Conservation (phyloP, 306 rosid genomes). For the Spatholobus suberectus region DNA sequence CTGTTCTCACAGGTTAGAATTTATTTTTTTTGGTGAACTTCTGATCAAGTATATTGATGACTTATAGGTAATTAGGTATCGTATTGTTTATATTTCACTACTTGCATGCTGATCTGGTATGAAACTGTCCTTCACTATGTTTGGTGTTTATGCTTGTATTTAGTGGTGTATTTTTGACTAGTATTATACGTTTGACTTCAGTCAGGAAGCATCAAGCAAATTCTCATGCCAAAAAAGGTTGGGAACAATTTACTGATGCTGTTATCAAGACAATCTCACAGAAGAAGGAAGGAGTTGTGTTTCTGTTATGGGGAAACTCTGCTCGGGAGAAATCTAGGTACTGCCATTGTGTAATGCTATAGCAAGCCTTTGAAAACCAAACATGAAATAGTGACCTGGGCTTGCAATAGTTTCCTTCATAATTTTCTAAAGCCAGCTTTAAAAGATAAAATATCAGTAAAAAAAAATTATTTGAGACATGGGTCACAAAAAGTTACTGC, state of each 20-base stretch:
- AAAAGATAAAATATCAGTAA: not conserved
- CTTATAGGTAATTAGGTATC: slow-evolving; percentile 10
- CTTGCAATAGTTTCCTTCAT: slow-evolving; percentile 10
- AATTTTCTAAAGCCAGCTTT: not conserved
- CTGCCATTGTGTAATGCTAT: not conserved
- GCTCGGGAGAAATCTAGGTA: slow-evolving; percentile 89
- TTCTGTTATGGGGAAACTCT: slow-evolving; percentile 94
- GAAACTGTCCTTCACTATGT: not conserved
- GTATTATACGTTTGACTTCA: slow-evolving; percentile 46
- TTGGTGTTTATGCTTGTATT: slow-evolving; percentile 23
- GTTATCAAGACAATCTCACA: slow-evolving; percentile 80
- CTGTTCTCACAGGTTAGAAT: slow-evolving; percentile 88
- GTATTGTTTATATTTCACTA: not conserved
- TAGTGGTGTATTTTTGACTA: not conserved
- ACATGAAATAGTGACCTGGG: not conserved
- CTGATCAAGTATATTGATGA: not conserved
- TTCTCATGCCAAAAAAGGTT: slow-evolving; percentile 94
- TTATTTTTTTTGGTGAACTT: not conserved
- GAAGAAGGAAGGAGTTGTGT: slow-evolving; percentile 84
- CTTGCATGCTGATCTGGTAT: not conserved
- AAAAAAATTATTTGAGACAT: not conserved
- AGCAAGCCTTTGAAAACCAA: slow-evolving; percentile 9
- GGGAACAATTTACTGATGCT: slow-evolving; percentile 96
- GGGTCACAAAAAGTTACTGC: not conserved
- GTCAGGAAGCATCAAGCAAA: slow-evolving; percentile 91